Evolutionary conservation across 768 basidiomycete genomes (phyloP).

Genomic region (Mycena chlorophos): DNA sequence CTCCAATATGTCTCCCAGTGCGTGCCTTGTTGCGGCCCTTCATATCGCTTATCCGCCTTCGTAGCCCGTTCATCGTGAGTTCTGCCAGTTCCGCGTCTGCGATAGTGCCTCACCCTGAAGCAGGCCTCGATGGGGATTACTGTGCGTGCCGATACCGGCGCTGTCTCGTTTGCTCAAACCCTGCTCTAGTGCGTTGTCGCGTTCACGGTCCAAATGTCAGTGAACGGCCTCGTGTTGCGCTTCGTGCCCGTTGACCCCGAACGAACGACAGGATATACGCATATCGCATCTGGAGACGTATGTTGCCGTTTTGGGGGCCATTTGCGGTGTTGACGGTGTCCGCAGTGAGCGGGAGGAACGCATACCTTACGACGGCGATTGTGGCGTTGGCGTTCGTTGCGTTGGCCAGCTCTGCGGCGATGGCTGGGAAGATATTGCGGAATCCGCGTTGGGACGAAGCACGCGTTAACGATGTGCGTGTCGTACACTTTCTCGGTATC

Average conservation of each 20-base stretch:
- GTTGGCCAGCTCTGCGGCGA: slow-evolving; percentile 24
- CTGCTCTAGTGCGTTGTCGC: slow-evolving; percentile 32
- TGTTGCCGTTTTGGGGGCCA: slow-evolving; percentile 7
- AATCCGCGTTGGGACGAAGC: slow-evolving; percentile 35
- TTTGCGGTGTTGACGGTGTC: background rate
- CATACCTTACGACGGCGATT: slow-evolving; percentile 31
- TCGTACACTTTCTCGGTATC: background rate
- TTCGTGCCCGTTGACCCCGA: background rate
- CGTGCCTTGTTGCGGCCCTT: background rate
- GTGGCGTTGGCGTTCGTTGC: slow-evolving; percentile 20
- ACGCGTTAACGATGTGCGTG: slow-evolving; percentile 32
- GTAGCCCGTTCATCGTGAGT: slow-evolving; percentile 16
- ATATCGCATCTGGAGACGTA: slow-evolving; percentile 39
- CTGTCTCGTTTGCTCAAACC: background rate
- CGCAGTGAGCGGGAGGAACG: slow-evolving; percentile 34
- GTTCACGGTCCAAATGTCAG: slow-evolving; percentile 37
- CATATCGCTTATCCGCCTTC: background rate
- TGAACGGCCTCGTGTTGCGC: background rate
- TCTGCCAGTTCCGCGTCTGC: background rate
- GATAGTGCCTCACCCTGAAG: background rate
- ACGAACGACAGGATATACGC: slow-evolving; percentile 36
- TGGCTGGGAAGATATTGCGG: slow-evolving; percentile 33
- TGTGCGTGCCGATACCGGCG: slow-evolving; percentile 15
- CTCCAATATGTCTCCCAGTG: slow-evolving; percentile 19
- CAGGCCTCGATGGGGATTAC: slow-evolving; percentile 39